Evolutionary conservation across 2,329 filamentous ascomycete species (phyloP), one percentile per base, ranked within the genome.

Genomic region (Bipolaris oryzae): DNA sequence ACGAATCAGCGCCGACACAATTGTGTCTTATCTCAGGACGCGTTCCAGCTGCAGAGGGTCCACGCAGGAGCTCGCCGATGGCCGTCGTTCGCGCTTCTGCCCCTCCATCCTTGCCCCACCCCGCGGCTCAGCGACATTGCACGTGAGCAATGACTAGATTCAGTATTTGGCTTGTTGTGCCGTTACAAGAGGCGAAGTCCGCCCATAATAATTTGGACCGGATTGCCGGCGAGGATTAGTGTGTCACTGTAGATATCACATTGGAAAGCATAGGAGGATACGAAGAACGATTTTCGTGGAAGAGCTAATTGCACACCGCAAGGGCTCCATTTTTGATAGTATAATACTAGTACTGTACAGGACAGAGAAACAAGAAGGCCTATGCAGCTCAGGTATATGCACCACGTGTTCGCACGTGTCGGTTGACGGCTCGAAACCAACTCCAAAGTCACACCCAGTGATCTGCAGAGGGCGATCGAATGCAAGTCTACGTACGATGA

Each of bases 51-150:
- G 52, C 47, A 49, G 44, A 57, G 45, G 54, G 49, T 66, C 58
- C 54, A 50, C 53, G 58, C 58, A 65, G 68, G 68, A 68, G 65
- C 61, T 68, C 68, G 68, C 57, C 68, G 66, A 68, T 63, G 58
- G 53, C 68, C 68, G 67, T 59, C 50, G 49, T 44, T 53, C 45
- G 46, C 37, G 42, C 42, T 41, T 48, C 34, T 58, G 57, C 57
- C 61, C 57, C 56, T 59, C 57, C 47, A 45, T 42, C 7, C 9
- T 37, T 20, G 51, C 54, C 50, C 54, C 50, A 53, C 54, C 31
- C 43, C 50, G 25, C 44, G n/a, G 18, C 50, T 31, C 20, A 23
- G 41, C 23, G 35, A 47, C 39, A 42, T 20, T 13, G 45, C 50
- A 57, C 50, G 55, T 57, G 55, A 57, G 55, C 50, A 7, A 33